A percentile compares a stretch with the other conserved stretches of the same genome.
Evolutionary conservation across 2,329 filamentous ascomycete genomes (phyloP).

Genomic region (Fusarium sp.): DNA sequence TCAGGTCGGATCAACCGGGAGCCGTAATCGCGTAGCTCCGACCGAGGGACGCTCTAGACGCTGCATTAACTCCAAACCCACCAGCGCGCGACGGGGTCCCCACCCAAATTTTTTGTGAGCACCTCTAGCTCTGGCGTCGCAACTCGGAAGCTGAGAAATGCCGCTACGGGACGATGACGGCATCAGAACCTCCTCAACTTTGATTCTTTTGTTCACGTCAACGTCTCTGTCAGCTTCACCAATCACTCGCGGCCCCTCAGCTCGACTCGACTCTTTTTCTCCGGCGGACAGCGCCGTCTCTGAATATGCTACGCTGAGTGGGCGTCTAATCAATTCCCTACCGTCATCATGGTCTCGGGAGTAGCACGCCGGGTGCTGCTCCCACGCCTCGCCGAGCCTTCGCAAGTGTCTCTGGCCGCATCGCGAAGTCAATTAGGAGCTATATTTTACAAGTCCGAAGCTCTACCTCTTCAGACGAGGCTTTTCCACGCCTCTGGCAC

Average conservation of each 20-base stretch:
- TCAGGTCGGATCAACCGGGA: conserved; percentile 39
- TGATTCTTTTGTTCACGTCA: conserved; percentile 37
- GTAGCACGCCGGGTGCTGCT: conserved; percentile 65
- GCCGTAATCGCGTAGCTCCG: conserved; percentile 39
- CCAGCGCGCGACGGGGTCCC: conserved; percentile 32
- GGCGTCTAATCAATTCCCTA: conserved; percentile 45
- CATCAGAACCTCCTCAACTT: conserved; percentile 48
- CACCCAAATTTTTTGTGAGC: conserved; percentile 45
- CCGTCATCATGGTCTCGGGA: conserved; percentile 64
- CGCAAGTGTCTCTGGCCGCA: conserved; percentile 43
- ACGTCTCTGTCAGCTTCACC: conserved; percentile 28
- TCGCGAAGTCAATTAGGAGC: conserved; percentile 44
- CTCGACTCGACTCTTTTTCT: conserved; percentile 13
- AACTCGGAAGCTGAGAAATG: conserved; percentile 53
- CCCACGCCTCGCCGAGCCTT: conserved; percentile 60
- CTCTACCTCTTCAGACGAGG: conserved; percentile 36
- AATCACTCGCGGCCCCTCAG: conserved; percentile 12
- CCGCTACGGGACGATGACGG: conserved; percentile 54
- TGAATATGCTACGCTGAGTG: conserved; percentile 52
- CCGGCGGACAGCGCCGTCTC: conserved; percentile 37
- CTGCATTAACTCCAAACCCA: conserved; percentile 14
- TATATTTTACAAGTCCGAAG: conserved; percentile 34
- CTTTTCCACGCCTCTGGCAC: conserved; percentile 35
- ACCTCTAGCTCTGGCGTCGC: conserved; percentile 36
- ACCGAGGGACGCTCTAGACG: conserved; percentile 30